Evolutionary conservation across 805 yeast species (phyloP), one percentile per base, ranked within the genome.

Genomic region (Zygotorulaspora danielsina): DNA sequence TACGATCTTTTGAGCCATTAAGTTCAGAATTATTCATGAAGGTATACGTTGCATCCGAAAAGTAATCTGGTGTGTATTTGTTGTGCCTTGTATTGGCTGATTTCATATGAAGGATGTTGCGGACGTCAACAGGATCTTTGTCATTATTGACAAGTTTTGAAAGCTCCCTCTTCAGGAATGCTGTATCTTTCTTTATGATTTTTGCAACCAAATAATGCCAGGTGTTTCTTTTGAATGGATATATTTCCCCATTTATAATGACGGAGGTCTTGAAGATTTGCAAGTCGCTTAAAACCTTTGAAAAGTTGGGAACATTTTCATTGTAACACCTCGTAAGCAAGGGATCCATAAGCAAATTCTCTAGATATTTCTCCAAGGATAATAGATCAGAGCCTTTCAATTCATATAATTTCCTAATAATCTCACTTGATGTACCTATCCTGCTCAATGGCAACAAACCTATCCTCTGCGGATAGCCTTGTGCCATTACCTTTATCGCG

Each of bases 161-260:
- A 42, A 53, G 32, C 34, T 52, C 56, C 8, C 38, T 42, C 33
- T 48, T 52, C n/a, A 63, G 36, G 27, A 36, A 42, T 2, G 48
- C 39, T 3, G 65, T 69, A 62, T 89, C 97, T 17, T 64, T 67
- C 17, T 66, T 62, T 12, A 79, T 48, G 48, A 80, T 84, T 25
- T 61, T 68, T 3, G 76, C 70, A 51, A 81, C 59, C 1, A 72
- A 55, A 30, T 65, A 64, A 45, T 78, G 78, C 83, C 86, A 82
- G 3, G 56, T 48, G 35, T 70, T 65, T 1, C 70, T 62, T 25
- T 63, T 66, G 48, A 81, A 68, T 3, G 70, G 71, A 42, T 68
- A 63, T 12, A 84, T 71, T 5, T 80, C 79, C 31, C 97, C 97
- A 59, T 90, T 84, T 19, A 78, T 75, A 35, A 87, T 70, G 3